Evolutionary conservation across 352 stramenopile species (phyloP), one percentile per base, ranked within the genome.

Genomic region (Albugo laibachii): DNA sequence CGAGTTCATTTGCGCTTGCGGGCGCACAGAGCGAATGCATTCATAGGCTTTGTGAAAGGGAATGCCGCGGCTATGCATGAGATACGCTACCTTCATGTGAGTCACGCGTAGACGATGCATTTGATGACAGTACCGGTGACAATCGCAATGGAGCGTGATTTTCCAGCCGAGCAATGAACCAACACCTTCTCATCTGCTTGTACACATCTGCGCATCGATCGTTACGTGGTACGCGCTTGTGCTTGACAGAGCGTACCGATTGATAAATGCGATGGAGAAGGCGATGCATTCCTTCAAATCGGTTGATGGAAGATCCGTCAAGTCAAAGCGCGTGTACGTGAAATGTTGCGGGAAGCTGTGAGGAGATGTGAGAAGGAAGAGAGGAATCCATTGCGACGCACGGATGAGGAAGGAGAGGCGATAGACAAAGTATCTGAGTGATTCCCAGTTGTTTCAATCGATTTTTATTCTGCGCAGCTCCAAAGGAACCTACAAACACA

Each of bases 151-250:
- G 73, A 86, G 5, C 77, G 66, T n/a, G 68, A 83, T 2, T 62
- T 58, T 1, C 77, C 77, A 41, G 79, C 62, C 20, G 70, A 83
- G 48, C 77, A 89, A 46, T 89, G 77, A 40, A 89, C 71, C 20
- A 87, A 67, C 14, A 83, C 71, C 8, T 62, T 59, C n/a, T 68
- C 66, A 31, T 64, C 62, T 0, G 37, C 36, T 31, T 31, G 3
- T 31, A 31, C 24, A 8, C 24, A 31, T 31, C 24, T 31, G 3
- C 24, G 8, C 24, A 8, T 8, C 3, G 8, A 31, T 3, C 3
- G 3, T 31, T 31, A 31, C n/a, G n/a, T n/a, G 24, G 8, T 8
- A 8, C 24, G 3, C 24, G 3, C 24, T 31, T 31, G 3, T 31
- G 24, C 24, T 13, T 27, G n/a, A 11, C 8, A 35, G 20, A 35